phyloP scores from a whole-genome alignment of 1,284 basidiomycete species.

The Moesziomyces globuligerus region DNA sequence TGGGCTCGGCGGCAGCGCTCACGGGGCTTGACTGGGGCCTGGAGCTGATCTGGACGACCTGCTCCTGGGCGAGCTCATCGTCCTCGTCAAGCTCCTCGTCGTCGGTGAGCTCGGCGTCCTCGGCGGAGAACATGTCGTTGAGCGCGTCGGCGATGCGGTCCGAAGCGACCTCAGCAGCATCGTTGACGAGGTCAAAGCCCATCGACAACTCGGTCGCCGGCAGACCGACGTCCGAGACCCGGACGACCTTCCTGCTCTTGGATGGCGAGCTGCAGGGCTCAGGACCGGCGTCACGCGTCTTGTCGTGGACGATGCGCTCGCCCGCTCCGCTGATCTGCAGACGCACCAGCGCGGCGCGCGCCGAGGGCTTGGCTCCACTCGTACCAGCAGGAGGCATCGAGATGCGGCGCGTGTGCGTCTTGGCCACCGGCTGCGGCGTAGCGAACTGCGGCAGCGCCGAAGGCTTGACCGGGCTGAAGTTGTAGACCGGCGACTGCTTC shows the following conservation, averaged over 20 bases:
- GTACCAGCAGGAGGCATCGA: slow-evolving; percentile 35
- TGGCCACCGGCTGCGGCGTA: slow-evolving; percentile 33
- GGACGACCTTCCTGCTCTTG: slow-evolving; percentile 24
- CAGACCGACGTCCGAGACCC: slow-evolving; percentile 40
- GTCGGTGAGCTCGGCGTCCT: slow-evolving; percentile 39
- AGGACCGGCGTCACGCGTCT: neutral
- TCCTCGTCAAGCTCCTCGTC: slow-evolving; percentile 29
- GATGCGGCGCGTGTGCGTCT: slow-evolving; percentile 17
- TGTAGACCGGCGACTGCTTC: slow-evolving; percentile 7
- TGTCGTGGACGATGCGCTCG: slow-evolving; percentile 28
- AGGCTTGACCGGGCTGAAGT: slow-evolving; percentile 36
- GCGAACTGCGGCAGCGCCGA: slow-evolving; percentile 28
- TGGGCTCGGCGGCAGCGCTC: neutral
- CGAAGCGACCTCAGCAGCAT: slow-evolving; percentile 14
- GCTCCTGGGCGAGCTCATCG: slow-evolving; percentile 18
- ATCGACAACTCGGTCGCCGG: slow-evolving; percentile 37
- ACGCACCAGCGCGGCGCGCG: slow-evolving; percentile 25
- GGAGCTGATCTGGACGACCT: slow-evolving; percentile 30
- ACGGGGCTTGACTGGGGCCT: slow-evolving; percentile 12
- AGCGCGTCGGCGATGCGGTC: slow-evolving; percentile 30
- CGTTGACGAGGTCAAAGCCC: slow-evolving; percentile 35
- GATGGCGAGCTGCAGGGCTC: slow-evolving; percentile 11
- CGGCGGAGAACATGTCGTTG: slow-evolving; percentile 37
- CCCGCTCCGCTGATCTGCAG: slow-evolving; percentile 38
- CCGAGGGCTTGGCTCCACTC: slow-evolving; percentile 19